Percentiles rank a stretch among this genome's conserved stretches.
phyloP scores from a whole-genome alignment of 2,329 filamentous ascomycete genomes.

The Aureobasidium pullulans region DNA sequence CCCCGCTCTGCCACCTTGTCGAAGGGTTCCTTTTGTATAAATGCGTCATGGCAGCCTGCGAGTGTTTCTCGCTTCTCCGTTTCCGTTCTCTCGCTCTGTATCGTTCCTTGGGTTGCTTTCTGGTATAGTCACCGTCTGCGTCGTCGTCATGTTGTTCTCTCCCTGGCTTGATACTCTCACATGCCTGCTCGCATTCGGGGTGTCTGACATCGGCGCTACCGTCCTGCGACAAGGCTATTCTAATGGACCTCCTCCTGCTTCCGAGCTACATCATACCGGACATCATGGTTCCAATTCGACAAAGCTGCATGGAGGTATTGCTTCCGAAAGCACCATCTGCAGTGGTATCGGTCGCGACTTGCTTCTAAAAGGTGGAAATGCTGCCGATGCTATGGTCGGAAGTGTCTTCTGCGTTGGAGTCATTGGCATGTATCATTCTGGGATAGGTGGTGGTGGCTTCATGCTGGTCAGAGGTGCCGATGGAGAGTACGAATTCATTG shows the following conservation, averaged over 20 bases:
- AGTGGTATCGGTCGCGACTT: constrained; percentile 40
- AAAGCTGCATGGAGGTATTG: constrained; percentile 35
- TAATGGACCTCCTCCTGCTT: background rate
- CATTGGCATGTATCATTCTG: constrained; percentile 45
- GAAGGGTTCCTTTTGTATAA: background rate
- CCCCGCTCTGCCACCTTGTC: background rate
- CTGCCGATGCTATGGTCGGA: constrained; percentile 42
- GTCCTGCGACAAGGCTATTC: background rate
- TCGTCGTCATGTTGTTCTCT: background rate
- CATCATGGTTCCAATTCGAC: background rate
- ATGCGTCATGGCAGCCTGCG: background rate
- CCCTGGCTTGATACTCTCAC: background rate
- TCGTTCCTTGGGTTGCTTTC: background rate
- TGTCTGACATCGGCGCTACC: background rate
- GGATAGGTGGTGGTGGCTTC: constrained; percentile 87
- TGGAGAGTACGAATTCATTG: constrained; percentile 76
- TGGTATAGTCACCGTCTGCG: background rate
- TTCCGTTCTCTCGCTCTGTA: background rate
- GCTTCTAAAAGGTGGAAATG: constrained; percentile 44
- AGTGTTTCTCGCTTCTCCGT: background rate
- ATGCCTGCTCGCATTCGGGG: background rate
- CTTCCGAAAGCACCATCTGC: constrained; percentile 39
- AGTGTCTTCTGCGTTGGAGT: constrained; percentile 42
- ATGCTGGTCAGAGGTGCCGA: constrained; percentile 67
- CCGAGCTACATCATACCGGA: background rate